A percentile compares a stretch with the other conserved stretches of the same genome.
Conservation (phyloP, 78 protist species). For the Parvularia atlantis region DNA sequence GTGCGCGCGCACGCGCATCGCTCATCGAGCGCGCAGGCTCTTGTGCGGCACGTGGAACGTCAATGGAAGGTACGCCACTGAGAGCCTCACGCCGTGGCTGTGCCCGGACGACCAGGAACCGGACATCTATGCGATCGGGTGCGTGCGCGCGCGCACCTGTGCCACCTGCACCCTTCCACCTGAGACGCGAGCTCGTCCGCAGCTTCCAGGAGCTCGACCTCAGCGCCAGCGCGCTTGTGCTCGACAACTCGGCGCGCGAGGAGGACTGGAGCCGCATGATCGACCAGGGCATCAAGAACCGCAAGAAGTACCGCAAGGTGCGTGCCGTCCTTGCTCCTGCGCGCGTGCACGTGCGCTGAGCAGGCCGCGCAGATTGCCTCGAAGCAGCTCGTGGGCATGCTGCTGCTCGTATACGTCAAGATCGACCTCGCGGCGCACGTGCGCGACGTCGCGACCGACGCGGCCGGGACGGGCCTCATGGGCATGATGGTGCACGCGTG, state of each 20-base stretch:
- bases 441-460: conserved; percentile 25
- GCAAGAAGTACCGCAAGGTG: not conserved
- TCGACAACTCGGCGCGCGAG: conserved; percentile 28
- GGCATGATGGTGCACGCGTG: conserved; percentile 52
- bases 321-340: too few relatives aligned
- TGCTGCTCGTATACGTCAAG: conserved; percentile 47
- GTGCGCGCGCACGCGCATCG: too few relatives aligned
- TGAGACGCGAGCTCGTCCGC: not conserved
- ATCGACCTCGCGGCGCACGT: conserved; percentile 24
- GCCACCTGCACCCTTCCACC: too few relatives aligned
- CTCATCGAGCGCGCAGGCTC: too few relatives aligned
- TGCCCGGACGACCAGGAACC: conserved; percentile 11
- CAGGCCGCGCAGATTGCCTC: conserved; percentile 15
- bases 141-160: too few relatives aligned
- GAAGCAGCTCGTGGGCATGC: conserved; percentile 69
- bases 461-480: conserved; percentile 59
- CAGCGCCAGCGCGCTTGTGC: conserved; percentile 45
- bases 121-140: conserved; percentile 54
- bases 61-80: conserved; percentile 49
- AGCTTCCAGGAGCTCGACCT: conserved; percentile 66
- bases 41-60: conserved; percentile 53
- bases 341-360: not conserved
- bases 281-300: not conserved
- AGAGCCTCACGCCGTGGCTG: conserved; percentile 39
- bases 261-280: not conserved